Percentiles rank a stretch among this genome's conserved stretches.
These are phyloP conservation scores for Phialophora expanda DNA, from an alignment of 2,329 filamentous ascomycete genomes.

Conservation along the genomic window DNA sequence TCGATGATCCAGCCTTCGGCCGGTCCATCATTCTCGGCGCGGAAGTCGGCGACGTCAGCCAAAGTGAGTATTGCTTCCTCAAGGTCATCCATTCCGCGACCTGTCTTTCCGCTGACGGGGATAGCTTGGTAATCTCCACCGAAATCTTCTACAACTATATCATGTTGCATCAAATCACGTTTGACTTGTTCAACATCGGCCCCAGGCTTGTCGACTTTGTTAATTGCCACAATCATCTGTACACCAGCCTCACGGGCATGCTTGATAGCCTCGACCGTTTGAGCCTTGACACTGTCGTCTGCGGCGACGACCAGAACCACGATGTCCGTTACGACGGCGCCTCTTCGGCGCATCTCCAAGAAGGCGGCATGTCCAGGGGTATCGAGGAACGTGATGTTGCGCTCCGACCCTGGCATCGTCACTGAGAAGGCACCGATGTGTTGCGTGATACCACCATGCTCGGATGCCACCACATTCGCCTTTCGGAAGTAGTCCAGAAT, in stretches of 20 bases:
- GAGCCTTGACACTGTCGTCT: constrained; percentile 96
- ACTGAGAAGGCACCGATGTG: constrained; percentile 98
- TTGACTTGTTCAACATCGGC: constrained; percentile 84
- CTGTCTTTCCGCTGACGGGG: constrained; percentile 89
- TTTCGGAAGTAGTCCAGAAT: constrained; percentile 92
- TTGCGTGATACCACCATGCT: constrained; percentile 97
- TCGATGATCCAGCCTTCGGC: constrained; percentile 95
- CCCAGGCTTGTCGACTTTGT: constrained; percentile 91
- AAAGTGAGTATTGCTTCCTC: constrained; percentile 88
- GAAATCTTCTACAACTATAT: constrained; percentile 90
- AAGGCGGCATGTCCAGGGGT: constrained; percentile 97
- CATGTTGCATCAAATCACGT: constrained; percentile 79
- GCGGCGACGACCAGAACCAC: constrained; percentile 94
- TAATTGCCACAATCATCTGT: constrained; percentile 96
- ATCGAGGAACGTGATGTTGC: constrained; percentile 93
- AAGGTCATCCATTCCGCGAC: constrained; percentile 84
- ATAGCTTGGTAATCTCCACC: constrained; percentile 95
- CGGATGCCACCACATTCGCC: constrained; percentile 85
- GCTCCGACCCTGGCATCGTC: constrained; percentile 75
- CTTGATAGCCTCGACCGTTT: constrained; percentile 94
- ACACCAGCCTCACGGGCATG: constrained; percentile 86
- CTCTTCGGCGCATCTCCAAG: constrained; percentile 91
- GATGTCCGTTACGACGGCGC: constrained; percentile 95
- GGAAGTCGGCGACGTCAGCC: constrained; percentile 87
- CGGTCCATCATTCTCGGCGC: constrained; percentile 75